Evolutionary conservation across 768 basidiomycete genomes (phyloP), one percentile per base, ranked within the genome.

Genomic region (Termitomyces sp.): DNA sequence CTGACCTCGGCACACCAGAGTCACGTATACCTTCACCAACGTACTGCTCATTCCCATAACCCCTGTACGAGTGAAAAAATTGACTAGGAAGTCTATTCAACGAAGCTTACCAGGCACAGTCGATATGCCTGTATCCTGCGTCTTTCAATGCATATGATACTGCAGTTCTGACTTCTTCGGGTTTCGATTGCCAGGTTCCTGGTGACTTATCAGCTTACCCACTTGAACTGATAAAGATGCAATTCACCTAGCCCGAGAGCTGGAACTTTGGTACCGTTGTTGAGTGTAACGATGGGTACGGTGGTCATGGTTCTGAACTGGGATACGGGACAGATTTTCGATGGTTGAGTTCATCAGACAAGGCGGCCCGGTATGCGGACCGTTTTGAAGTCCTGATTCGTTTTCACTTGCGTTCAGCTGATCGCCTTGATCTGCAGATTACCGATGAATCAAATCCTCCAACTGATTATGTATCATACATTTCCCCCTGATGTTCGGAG

Each of bases 101-200:
- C 45, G 57, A 45, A 39, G 52, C 50, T 37, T 68, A 68, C 69
- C 76, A 79, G 44, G 88, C 89, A 68, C 85, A 89, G 70, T 88
- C 88, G 61, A 87, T 84, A 67, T 85, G 91, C 69, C 80, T 80
- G 74, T 92, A 93, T 12, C 92, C 92, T 34, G 71, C 77, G 56
- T 83, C 81, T 61, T 85, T 87, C 60, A 95, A 71, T 1, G 92
- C 92, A 62, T 81, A 80, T 55, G 79, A 77, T 28, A 95, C 93
- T 2, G 93, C 93, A 41, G 73, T 62, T 13, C 75, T 73, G 34
- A 90, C 91, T 61, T 92, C 85, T 50, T 87, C 86, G 3, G 87
- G 76, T 62, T 83, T 81, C 44, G 87, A 85, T 70, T 90, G 86
- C 90, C 90, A 93, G 16, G 92, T 93, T 16, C 90, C 90, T 87